Percentiles rank a stretch among this genome's conserved stretches.
These are phyloP conservation scores for Anthoceros angustus DNA, from an alignment of 225 moss, liverwort and hornwort species.

Conservation along the genomic window DNA sequence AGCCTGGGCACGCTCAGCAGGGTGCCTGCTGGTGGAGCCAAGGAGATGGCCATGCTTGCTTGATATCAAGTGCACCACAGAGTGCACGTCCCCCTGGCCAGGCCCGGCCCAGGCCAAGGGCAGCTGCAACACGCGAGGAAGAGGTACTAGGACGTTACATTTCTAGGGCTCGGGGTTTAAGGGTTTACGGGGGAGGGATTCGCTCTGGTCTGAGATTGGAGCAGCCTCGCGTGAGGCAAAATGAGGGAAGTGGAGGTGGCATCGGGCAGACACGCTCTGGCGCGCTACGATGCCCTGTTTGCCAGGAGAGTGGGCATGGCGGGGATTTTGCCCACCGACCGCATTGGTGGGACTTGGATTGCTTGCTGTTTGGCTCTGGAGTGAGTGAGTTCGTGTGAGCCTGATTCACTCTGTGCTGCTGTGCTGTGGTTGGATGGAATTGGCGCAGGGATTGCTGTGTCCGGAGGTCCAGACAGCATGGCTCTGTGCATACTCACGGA, in stretches of 20 bases:
- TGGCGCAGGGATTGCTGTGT: slow-evolving; percentile 77
- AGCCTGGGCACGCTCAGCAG: too few relatives aligned
- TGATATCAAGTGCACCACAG: too few relatives aligned
- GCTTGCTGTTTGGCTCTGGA: neutral
- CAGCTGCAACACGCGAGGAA: too few relatives aligned
- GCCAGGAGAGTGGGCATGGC: slow-evolving; percentile 54
- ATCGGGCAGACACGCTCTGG: neutral
- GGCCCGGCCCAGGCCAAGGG: too few relatives aligned
- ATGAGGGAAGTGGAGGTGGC: neutral
- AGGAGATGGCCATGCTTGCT: too few relatives aligned
- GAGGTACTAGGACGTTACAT: too few relatives aligned
- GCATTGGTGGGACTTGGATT: slow-evolving; percentile 28
- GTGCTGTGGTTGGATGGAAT: neutral
- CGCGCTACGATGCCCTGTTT: slow-evolving; percentile 26
- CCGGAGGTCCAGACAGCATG: slow-evolving; percentile 96
- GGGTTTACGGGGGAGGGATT: too few relatives aligned
- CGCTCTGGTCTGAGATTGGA: too few relatives aligned
- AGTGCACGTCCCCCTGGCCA: too few relatives aligned
- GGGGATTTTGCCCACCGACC: slow-evolving; percentile 42
- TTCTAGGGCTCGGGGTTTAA: too few relatives aligned
- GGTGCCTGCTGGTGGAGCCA: too few relatives aligned
- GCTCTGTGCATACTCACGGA: slow-evolving; percentile 60
- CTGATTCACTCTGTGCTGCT: neutral
- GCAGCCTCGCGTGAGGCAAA: neutral
- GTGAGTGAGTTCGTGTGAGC: neutral